Evolutionary conservation across 108 stramenopile genomes (phyloP).

Genomic region (Discostella stelligeroides): DNA sequence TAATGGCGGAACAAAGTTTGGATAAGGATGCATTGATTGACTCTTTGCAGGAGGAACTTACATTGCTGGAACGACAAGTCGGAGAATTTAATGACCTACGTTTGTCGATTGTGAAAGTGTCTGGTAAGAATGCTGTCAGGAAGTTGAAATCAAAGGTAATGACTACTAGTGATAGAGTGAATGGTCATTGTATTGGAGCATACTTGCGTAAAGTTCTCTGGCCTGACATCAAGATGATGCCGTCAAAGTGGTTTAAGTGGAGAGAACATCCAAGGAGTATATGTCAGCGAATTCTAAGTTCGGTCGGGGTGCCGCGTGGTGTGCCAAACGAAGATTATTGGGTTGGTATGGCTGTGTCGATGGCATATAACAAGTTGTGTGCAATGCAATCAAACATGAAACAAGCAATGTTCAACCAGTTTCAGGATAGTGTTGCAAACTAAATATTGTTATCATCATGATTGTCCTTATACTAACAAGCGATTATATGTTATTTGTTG

Average conservation of each 20-base stretch:
- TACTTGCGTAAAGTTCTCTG: neutral
- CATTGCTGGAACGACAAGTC: no score
- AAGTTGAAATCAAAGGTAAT: neutral
- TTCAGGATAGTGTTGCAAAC: neutral
- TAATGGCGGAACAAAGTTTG: no score
- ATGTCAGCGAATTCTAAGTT: neutral
- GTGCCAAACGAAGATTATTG: neutral
- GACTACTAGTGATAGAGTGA: neutral
- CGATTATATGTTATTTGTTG: no score
- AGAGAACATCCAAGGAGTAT: neutral
- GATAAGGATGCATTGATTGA: no score
- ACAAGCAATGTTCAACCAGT: neutral
- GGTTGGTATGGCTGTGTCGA: neutral
- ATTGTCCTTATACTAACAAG: no score
- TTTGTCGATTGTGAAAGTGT: neutral
- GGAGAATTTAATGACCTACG: no score
- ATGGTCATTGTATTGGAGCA: neutral
- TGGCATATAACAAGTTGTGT: neutral
- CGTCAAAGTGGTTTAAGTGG: neutral
- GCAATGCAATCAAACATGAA: neutral
- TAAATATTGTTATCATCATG: no score
- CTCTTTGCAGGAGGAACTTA: no score
- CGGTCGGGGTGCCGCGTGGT: neutral
- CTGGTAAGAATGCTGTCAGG: neutral
- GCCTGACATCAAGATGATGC: neutral